Evolutionary conservation across 1,284 basidiomycete genomes (phyloP).

Genomic region (Ceratobasidium sp.): DNA sequence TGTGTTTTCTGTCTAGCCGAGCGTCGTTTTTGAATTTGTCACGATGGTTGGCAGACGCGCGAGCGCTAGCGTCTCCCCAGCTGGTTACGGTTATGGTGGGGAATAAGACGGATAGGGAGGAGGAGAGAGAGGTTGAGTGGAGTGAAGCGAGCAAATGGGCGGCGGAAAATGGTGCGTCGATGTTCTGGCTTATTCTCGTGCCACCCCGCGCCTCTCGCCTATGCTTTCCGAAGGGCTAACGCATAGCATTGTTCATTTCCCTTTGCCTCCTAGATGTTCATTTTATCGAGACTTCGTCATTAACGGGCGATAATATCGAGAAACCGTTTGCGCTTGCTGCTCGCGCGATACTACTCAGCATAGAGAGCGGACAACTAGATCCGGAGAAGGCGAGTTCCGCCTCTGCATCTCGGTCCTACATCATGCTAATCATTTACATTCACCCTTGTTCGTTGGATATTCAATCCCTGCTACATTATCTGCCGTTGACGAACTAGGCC

Average conservation of each 20-base stretch:
- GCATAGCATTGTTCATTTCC: background rate
- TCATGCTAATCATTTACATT: background rate
- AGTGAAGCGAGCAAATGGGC: conserved; percentile 95
- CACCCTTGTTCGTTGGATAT: background rate
- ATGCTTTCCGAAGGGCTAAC: background rate
- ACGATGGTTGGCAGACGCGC: conserved; percentile 92
- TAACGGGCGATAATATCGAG: conserved; percentile 94
- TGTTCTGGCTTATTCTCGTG: conserved; percentile 39
- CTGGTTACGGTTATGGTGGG: conserved; percentile 93
- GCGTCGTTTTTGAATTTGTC: conserved; percentile 80
- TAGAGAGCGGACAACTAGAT: conserved; percentile 92
- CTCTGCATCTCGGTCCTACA: background rate
- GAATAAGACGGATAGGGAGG: conserved; percentile 95
- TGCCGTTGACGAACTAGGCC: conserved; percentile 56
- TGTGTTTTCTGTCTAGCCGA: conserved; percentile 48
- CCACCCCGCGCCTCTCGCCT: background rate
- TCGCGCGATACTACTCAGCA: conserved; percentile 90
- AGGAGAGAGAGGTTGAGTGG: conserved; percentile 95
- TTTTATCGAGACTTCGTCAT: conserved; percentile 93
- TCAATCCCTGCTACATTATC: background rate
- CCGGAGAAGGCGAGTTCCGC: conserved; percentile 74
- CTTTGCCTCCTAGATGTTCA: conserved; percentile 74
- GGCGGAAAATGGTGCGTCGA: conserved; percentile 82
- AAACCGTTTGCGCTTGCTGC: conserved; percentile 93
- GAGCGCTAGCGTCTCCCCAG: conserved; percentile 84